phyloP scores from a whole-genome alignment of 164 flowering plant species.

The Platanus orientalis region DNA sequence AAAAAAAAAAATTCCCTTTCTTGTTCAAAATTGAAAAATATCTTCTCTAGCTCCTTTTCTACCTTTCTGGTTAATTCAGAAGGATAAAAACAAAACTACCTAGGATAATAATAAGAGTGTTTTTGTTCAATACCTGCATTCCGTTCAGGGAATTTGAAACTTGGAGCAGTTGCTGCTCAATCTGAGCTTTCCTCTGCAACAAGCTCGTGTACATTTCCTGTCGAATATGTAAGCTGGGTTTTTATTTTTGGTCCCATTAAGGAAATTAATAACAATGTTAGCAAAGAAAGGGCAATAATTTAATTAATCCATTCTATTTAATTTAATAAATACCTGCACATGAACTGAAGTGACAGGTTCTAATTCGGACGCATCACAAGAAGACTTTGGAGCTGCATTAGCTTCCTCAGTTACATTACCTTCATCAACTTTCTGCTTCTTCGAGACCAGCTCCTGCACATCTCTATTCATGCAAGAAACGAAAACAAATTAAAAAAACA shows the following conservation, averaged over 20 bases:
- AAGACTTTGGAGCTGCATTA: too few species aligned
- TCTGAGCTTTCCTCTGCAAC: constrained; percentile 9
- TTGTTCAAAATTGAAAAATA: too few species aligned
- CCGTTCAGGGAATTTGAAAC: constrained; percentile 15
- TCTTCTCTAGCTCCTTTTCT: too few species aligned
- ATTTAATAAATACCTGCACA: background rate
- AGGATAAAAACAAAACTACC: too few species aligned
- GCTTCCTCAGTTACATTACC: background rate
- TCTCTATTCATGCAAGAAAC: constrained; percentile 16
- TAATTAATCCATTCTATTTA: too few species aligned
- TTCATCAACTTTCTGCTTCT: constrained; percentile 20
- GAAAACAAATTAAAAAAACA: background rate
- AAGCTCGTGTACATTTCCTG: constrained; percentile 12
- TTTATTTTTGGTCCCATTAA: too few species aligned
- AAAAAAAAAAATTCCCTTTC: too few species aligned
- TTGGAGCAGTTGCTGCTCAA: constrained; percentile 16
- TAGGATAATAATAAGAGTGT: too few species aligned
- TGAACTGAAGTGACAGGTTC: background rate
- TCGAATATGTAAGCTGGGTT: background rate
- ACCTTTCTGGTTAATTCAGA: too few species aligned
- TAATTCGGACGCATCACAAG: background rate
- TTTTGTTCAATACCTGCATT: constrained; percentile 19
- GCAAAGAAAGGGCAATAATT: too few species aligned
- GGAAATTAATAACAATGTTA: too few species aligned
- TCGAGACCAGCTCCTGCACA: constrained; percentile 27